Conservation (phyloP, 1,284 basidiomycete species). For the Ceratobasidium sp. region DNA sequence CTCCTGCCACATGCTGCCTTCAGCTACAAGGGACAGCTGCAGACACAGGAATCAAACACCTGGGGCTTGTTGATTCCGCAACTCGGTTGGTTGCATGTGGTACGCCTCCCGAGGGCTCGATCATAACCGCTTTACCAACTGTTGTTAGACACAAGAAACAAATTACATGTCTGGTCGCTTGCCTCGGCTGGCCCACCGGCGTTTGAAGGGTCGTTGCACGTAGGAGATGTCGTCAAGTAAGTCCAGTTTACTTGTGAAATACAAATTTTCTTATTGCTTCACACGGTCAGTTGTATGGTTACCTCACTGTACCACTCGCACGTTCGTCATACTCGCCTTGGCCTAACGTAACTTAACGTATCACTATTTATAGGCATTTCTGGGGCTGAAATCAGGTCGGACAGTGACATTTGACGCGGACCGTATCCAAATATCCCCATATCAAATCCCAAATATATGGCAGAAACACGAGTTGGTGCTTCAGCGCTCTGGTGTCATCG, state of each 20-base stretch:
- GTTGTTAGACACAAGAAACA: conserved; percentile 65
- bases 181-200: conserved; percentile 61
- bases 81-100: conserved; percentile 28
- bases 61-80: conserved; percentile 17
- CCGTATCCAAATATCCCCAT: conserved; percentile 68
- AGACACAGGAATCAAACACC: conserved; percentile 28
- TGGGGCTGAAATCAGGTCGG: conserved; percentile 64
- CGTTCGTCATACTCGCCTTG: conserved; percentile 55
- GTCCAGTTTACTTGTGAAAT: conserved; percentile 37
- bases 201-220: conserved; percentile 59
- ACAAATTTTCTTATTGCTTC: conserved; percentile 39
- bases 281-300: conserved; percentile 58
- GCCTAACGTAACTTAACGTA: conserved; percentile 24
- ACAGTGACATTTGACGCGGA: conserved; percentile 73
- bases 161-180: conserved; percentile 74
- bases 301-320: conserved; percentile 79
- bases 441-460: conserved; percentile 77
- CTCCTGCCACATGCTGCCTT: conserved; percentile 18
- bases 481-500: conserved; percentile 59
- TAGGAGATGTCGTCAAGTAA: conserved; percentile 59
- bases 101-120: background rate
- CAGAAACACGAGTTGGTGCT: conserved; percentile 72
- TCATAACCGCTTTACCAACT: background rate
- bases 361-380: conserved; percentile 61
- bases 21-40: conserved; percentile 16